Percentiles rank a stretch among this genome's conserved stretches.
These are phyloP conservation scores for Lentinula lateritia DNA, from an alignment of 768 basidiomycete species.

Conservation along the genomic window DNA sequence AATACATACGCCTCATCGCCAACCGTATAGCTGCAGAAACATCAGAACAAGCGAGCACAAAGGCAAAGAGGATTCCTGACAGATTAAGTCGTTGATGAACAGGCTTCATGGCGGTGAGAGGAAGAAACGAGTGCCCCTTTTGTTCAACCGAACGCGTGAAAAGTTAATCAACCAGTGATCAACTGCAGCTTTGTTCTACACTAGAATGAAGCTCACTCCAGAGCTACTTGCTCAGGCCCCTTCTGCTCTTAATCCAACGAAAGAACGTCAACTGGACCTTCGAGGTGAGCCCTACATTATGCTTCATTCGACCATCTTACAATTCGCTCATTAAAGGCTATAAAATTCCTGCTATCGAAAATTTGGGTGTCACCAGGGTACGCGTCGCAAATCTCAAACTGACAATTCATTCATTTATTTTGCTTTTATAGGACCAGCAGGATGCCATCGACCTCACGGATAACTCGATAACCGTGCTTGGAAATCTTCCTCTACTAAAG, in stretches of 20 bases:
- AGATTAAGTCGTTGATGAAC: slow-evolving; percentile 71
- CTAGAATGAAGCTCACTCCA: slow-evolving; percentile 84
- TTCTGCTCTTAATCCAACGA: slow-evolving; percentile 75
- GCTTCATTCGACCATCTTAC: slow-evolving; percentile 14
- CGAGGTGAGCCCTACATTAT: slow-evolving; percentile 50
- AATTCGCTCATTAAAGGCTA: slow-evolving; percentile 50
- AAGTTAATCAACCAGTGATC: no score
- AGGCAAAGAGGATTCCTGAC: slow-evolving; percentile 30
- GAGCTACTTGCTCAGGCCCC: slow-evolving; percentile 82
- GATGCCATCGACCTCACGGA: slow-evolving; percentile 94
- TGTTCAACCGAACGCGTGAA: slow-evolving; percentile 1
- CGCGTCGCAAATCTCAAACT: slow-evolving; percentile 18
- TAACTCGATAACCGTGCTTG: slow-evolving; percentile 76
- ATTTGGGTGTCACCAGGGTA: slow-evolving; percentile 88
- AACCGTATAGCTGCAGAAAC: slow-evolving; percentile 52
- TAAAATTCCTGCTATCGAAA: slow-evolving; percentile 95
- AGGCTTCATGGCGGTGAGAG: slow-evolving; percentile 50
- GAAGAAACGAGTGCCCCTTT: slow-evolving; percentile 16
- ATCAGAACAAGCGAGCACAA: slow-evolving; percentile 10
- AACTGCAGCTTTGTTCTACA: not conserved
- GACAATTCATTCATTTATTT: not conserved
- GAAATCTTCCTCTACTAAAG: slow-evolving; percentile 83
- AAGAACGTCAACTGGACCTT: slow-evolving; percentile 88
- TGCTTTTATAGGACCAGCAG: slow-evolving; percentile 68
- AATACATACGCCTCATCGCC: slow-evolving; percentile 76